Evolutionary conservation across 805 yeast species (phyloP).

Genomic region (Kazachstania taianensis): DNA sequence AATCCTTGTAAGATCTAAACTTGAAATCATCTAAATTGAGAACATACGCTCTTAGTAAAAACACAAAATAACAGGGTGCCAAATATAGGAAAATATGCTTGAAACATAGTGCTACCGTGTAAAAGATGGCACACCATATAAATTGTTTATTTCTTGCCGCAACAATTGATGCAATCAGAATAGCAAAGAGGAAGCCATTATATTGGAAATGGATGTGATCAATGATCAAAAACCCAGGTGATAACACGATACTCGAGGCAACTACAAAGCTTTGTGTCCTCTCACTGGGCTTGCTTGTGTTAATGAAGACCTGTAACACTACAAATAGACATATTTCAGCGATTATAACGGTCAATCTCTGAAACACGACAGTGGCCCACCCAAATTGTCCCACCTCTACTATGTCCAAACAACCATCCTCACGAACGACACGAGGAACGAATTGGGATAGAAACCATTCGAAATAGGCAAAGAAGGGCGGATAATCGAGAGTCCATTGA

Average conservation of each 20-base stretch:
- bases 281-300: conserved; percentile 34
- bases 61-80: conserved; percentile 89
- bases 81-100: conserved; percentile 88
- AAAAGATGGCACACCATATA: conserved; percentile 55
- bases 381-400: conserved; percentile 59
- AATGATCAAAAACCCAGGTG: conserved; percentile 83
- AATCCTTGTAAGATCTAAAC: conserved; percentile 26
- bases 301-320: conserved; percentile 63
- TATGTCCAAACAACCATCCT: conserved; percentile 73
- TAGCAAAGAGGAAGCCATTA: conserved; percentile 86
- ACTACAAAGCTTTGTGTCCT: conserved; percentile 50
- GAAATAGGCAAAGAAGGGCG: conserved; percentile 95
- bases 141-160: conserved; percentile 52
- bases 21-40: conserved; percentile 34
- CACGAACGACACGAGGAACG: conserved; percentile 50
- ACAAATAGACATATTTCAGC: conserved; percentile 64
- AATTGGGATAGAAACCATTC: conserved; percentile 71
- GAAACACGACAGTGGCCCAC: conserved; percentile 72
- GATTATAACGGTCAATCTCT: conserved; percentile 66
- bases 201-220: conserved; percentile 97
- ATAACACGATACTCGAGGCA: conserved; percentile 70
- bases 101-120: conserved; percentile 74
- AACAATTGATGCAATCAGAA: conserved; percentile 63
- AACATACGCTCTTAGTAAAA: conserved; percentile 61
- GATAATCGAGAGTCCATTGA: conserved; percentile 95